Evolutionary conservation across 176 grass and related monocot species (phyloP).

Genomic region (Elymus sibiricus): DNA sequence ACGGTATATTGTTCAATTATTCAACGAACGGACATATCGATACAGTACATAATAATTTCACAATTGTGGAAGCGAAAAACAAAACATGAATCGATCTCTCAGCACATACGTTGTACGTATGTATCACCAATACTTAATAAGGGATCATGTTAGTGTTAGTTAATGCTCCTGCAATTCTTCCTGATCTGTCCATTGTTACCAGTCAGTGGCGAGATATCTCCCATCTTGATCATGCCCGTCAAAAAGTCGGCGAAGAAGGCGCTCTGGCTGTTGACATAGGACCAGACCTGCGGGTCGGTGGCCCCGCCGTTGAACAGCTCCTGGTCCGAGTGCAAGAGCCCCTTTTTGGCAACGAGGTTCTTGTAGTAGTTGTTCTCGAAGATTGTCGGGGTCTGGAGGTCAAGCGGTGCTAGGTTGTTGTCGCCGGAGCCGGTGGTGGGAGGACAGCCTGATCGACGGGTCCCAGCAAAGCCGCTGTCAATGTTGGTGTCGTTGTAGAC

Average conservation of each 20-base stretch:
- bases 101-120: not conserved
- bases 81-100: not conserved
- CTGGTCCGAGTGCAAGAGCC: slow-evolving; percentile 66
- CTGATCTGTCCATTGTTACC: slow-evolving; percentile 52
- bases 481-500: slow-evolving; percentile 73
- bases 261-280: slow-evolving; percentile 23
- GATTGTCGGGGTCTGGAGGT: slow-evolving; percentile 28
- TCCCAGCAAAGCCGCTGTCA: slow-evolving; percentile 15
- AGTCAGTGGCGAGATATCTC: slow-evolving; percentile 33
- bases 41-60: not conserved
- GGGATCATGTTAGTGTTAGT: not conserved
- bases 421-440: slow-evolving; percentile 27
- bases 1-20: not conserved
- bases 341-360: slow-evolving; percentile 29
- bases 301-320: slow-evolving; percentile 51
- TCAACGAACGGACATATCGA: not conserved
- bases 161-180: slow-evolving; percentile 51
- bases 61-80: not conserved
- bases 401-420: slow-evolving; percentile 54
- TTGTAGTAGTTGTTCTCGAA: slow-evolving; percentile 56
- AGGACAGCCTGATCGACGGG: slow-evolving; percentile 25
- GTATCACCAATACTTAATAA: not conserved
- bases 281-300: slow-evolving; percentile 27
- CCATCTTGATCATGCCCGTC: slow-evolving; percentile 64
- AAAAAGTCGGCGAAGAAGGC: slow-evolving; percentile 48